Evolutionary conservation across 257 asterid genomes (phyloP), one percentile per base, ranked within the genome.

Genomic region (Nicotiana benthamiana): DNA sequence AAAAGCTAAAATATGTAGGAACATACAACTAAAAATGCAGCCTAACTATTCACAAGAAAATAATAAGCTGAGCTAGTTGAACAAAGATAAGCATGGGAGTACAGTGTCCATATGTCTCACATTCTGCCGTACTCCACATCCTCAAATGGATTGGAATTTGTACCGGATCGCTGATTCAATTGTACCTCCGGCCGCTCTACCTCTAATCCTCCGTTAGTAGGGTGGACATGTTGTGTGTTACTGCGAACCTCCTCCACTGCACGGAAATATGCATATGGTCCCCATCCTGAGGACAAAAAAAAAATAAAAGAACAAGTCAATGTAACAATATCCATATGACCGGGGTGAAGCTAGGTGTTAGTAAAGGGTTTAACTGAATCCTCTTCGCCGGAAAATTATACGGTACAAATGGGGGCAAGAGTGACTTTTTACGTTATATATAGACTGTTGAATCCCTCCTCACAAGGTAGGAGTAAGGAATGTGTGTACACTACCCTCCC

Each of bases 231-330:
- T 64, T 79, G 83, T 40, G 88, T 24, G 70, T 8, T 85, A 18
- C 89, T 62, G 48, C 95, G 89, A 2, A 78, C 79, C 79, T 94
- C 97, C 84, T 90, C 95, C 82, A 89, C 75, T 0, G 95, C 98
- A n/a, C 89, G 93, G 81, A 86, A 84, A 80, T 91, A 94, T 6
- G 97, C 98, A 34, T 91, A 92, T 8, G 96, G 86, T 17, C 95
- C 88, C 91, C 92, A 92, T 80, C 97, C 98, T 94, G 86, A 67
- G 61, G 48, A 26, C 81, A n/a, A n/a, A 80, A 28, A 32, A 8
- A 9, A 10, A 5, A 62, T 52, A 79, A 10, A 43, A 17, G 27
- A 79, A 43, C 11, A 68, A 4, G 26, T 56, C 18, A 18, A 15
- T 52, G 4, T 52, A 52, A 52, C 53, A 5, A 12, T 52, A 52